Evolutionary conservation across 1,284 basidiomycete genomes (phyloP), one percentile per base, ranked within the genome.

Genomic region (Heterobasidion occidentale): DNA sequence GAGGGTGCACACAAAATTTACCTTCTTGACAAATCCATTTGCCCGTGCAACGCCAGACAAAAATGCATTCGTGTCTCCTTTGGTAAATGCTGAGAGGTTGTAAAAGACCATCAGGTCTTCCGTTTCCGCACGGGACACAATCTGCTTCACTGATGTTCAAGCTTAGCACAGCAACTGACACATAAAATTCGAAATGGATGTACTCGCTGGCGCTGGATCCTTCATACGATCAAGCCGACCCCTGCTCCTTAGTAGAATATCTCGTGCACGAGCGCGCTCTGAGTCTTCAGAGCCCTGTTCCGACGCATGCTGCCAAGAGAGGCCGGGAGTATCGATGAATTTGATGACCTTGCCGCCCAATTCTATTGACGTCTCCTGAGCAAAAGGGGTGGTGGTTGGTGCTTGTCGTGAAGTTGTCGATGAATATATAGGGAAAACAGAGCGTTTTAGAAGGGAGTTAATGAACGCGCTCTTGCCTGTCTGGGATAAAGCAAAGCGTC

Each of bases 81-180:
- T 76, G n/a, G 79, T 66, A 68, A 95, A 95, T 20, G 86, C 88
- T 12, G 94, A 90, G n/a, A 95, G 77, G 65, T 83, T 88, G 75
- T 95, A 96, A 55, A 88, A 77, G 49, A 96, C 74, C 89, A 95
- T 94, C 51, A 97, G 75, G 70, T 96, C 94, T 66, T 94, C 88
- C 17, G 80, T 72, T 62, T 83, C 84, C 14, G 89, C 84, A 38
- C 84, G 83, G 36, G 80, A 69, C n/a, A 95, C 76, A 59, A 97
- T 83, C 60, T 88, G 79, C 36, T 80, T 74, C 59, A 91, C 92
- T 93, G 64, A 17, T 54, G 51, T 34, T 33, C 7, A 9, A n/a
- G 11, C 11, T 42, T 8, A 42, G n/a, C n/a, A n/a, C n/a, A 42
- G 5, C 38, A 42, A 6, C 38, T n/a, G 12, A 12, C n/a, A n/a